phyloP scores from a whole-genome alignment of 139 green algal species.

The Picochlorum sp. region DNA sequence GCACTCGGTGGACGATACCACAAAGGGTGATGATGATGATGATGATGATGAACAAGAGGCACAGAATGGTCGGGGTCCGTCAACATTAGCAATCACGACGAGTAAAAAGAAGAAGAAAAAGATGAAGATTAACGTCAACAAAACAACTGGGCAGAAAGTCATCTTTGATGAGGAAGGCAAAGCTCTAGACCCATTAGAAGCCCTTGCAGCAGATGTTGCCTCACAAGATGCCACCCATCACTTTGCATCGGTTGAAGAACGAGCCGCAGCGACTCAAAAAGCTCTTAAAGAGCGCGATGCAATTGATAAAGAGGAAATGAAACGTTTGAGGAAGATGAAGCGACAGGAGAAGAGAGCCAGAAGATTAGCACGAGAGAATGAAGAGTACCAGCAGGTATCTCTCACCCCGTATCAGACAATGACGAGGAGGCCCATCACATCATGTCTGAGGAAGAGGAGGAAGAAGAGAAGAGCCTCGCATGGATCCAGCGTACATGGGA shows the following conservation, averaged over 20 bases:
- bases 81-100: neutral
- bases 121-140: slow-evolving; percentile 47
- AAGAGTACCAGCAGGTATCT: slow-evolving; percentile 1
- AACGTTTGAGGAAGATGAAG: slow-evolving; percentile 27
- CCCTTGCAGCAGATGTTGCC: slow-evolving; percentile 29
- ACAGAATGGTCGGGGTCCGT: too few species aligned
- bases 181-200: slow-evolving; percentile 47
- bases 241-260: slow-evolving; percentile 37
- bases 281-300: slow-evolving; percentile 40
- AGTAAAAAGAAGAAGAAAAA: slow-evolving; percentile 66
- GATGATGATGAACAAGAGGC: slow-evolving; percentile 4
- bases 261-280: slow-evolving; percentile 39
- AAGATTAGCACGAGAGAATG: slow-evolving; percentile 17
- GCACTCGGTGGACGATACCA: neutral
- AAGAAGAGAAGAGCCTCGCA: neutral
- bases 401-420: too few species aligned
- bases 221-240: neutral
- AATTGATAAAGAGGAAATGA: slow-evolving; percentile 25
- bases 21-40: slow-evolving; percentile 2
- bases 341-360: slow-evolving; percentile 39
- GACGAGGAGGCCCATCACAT: neutral
- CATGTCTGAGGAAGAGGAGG: neutral
- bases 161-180: slow-evolving; percentile 73
- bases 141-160: slow-evolving; percentile 33
- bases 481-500: neutral